phyloP scores from a whole-genome alignment of 495 filamentous ascomycete species.

The Tuber aestivum region DNA sequence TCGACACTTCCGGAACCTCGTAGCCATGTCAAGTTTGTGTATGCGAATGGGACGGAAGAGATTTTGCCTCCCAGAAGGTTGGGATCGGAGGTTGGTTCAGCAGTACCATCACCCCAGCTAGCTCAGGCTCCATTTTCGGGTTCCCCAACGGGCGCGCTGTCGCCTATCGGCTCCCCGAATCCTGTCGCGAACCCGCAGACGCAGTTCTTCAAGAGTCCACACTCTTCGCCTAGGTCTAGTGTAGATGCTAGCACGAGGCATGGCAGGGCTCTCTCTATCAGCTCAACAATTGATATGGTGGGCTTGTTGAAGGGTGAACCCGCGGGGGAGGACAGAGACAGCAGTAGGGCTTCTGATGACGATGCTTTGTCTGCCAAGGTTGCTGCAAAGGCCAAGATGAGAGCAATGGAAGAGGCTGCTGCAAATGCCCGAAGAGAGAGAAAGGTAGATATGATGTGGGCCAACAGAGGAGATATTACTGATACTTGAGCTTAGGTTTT shows the following conservation, averaged over 20 bases:
- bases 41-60: slow-evolving; percentile 42
- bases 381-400: slow-evolving; percentile 33
- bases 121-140: slow-evolving; percentile 19
- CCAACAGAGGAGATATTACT: slow-evolving; percentile 10
- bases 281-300: slow-evolving; percentile 38
- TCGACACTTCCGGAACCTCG: slow-evolving; percentile 21
- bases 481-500: slow-evolving; percentile 52
- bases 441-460: slow-evolving; percentile 49
- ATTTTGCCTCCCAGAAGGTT: slow-evolving; percentile 34
- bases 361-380: slow-evolving; percentile 23
- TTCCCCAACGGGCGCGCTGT: slow-evolving; percentile 28
- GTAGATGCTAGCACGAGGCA: slow-evolving; percentile 28
- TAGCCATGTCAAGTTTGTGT: slow-evolving; percentile 41
- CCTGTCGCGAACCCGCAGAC: slow-evolving; percentile 17
- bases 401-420: slow-evolving; percentile 47
- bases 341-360: slow-evolving; percentile 30
- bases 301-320: slow-evolving; percentile 32
- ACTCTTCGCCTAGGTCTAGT: slow-evolving; percentile 31
- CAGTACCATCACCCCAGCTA: slow-evolving; percentile 25
- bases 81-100: slow-evolving; percentile 33
- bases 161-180: slow-evolving; percentile 33
- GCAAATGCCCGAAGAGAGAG: slow-evolving; percentile 82
- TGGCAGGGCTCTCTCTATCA: slow-evolving; percentile 35
- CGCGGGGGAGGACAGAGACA: slow-evolving; percentile 28
- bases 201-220: slow-evolving; percentile 16